Percentiles rank a stretch among this genome's conserved stretches.
Conservation (phyloP, 371 early-diverging fungal species). For the Mortierella sp. region DNA sequence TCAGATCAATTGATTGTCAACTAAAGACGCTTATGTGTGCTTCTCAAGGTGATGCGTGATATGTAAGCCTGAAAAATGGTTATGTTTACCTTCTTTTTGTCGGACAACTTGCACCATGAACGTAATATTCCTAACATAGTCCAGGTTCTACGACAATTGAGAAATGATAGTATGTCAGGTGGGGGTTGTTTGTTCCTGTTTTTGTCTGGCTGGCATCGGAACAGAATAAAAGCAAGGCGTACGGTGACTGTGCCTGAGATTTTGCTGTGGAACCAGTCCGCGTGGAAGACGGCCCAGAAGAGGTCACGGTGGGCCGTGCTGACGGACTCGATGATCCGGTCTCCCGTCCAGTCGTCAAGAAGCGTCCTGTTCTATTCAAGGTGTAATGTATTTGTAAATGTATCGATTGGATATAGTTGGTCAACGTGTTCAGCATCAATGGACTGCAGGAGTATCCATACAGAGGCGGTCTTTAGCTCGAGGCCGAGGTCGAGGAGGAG, state of each 20-base stretch:
- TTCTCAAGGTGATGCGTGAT: neutral
- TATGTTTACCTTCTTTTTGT: conserved; percentile 28
- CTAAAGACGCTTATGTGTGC: no score
- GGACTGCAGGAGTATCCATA: neutral
- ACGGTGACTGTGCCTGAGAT: conserved; percentile 18
- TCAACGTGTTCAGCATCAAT: neutral
- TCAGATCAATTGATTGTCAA: neutral
- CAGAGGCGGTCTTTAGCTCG: conserved; percentile 17
- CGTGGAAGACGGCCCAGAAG: conserved; percentile 22
- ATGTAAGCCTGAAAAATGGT: neutral
- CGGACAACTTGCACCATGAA: conserved; percentile 24
- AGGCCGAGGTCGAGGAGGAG: conserved; percentile 37
- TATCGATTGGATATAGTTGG: neutral
- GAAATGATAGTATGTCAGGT: neutral
- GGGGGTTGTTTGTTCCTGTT: neutral
- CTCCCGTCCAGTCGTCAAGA: conserved; percentile 27
- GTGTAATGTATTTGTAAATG: neutral
- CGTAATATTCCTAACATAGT: conserved; percentile 36
- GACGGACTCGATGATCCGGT: conserved; percentile 32
- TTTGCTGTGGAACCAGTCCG: conserved; percentile 32
- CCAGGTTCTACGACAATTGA: conserved; percentile 17
- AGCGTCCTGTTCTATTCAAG: conserved; percentile 15
- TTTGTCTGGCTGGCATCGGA: neutral
- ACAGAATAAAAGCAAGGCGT: neutral
- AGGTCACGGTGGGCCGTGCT: conserved; percentile 29